phyloP scores from a whole-genome alignment of 805 yeast genomes.

The Hanseniaspora valbyensis region DNA sequence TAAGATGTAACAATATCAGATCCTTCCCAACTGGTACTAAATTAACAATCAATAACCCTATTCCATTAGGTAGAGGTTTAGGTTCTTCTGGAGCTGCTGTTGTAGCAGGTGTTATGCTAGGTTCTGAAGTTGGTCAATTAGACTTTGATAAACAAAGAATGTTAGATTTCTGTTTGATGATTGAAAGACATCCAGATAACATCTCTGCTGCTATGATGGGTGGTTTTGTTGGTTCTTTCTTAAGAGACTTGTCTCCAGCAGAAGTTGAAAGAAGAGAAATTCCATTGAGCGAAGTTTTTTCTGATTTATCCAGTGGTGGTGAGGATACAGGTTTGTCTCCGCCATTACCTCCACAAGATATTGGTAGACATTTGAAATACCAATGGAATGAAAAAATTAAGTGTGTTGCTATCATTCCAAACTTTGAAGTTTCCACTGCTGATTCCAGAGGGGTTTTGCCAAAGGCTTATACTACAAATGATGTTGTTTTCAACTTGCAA shows the following conservation, averaged over 20 bases:
- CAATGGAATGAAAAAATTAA: conserved; percentile 70
- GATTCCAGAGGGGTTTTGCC: conserved; percentile 86
- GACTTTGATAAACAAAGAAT: conserved; percentile 66
- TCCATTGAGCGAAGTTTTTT: conserved; percentile 69
- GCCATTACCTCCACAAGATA: conserved; percentile 70
- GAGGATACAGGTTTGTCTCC: conserved; percentile 58
- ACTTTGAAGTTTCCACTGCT: conserved; percentile 90
- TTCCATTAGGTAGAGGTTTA: conserved; percentile 91
- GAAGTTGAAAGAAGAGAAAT: conserved; percentile 69
- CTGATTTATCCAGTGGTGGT: conserved; percentile 63
- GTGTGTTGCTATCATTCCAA: conserved; percentile 85
- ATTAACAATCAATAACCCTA: conserved; percentile 74
- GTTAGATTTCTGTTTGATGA: conserved; percentile 91
- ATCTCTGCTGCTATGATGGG: conserved; percentile 99
- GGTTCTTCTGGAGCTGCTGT: conserved; percentile 98
- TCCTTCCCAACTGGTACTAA: conserved; percentile 76
- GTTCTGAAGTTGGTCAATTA: conserved; percentile 69
- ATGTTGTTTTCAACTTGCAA: conserved; percentile 85
- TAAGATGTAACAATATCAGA: conserved; percentile 68
- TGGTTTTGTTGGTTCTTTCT: conserved; percentile 91
- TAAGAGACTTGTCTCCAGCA: conserved; percentile 62
- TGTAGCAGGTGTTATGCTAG: conserved; percentile 89
- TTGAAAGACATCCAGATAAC: conserved; percentile 97
- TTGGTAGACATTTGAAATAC: conserved; percentile 83
- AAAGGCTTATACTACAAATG: conserved; percentile 59